These are phyloP conservation scores for Suillus plorans DNA, from an alignment of 768 basidiomycete genomes.

Conservation along the genomic window DNA sequence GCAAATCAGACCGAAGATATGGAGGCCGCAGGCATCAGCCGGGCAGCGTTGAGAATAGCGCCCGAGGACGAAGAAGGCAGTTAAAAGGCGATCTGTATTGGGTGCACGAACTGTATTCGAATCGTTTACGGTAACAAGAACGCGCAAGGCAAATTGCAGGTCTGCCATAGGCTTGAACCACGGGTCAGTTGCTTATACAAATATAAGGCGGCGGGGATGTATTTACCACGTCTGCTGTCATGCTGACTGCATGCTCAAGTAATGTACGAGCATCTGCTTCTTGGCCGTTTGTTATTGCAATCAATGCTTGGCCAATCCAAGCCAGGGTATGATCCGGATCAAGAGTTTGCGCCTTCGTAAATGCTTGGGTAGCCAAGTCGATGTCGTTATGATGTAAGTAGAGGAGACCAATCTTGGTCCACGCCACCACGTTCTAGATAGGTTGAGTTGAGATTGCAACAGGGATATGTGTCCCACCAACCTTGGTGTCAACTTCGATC, in stretches of 20 bases:
- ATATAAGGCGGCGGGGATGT: not conserved
- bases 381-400: slow-evolving; percentile 78
- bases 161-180: slow-evolving; percentile 72
- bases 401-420: slow-evolving; percentile 88
- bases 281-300: slow-evolving; percentile 62
- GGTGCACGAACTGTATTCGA: slow-evolving; percentile 18
- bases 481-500: slow-evolving; percentile 84
- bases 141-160: slow-evolving; percentile 65
- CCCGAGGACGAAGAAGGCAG: slow-evolving; percentile 78
- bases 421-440: slow-evolving; percentile 66
- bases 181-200: slow-evolving; percentile 12
- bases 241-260: slow-evolving; percentile 68
- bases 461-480: slow-evolving; percentile 29
- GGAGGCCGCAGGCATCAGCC: slow-evolving; percentile 70
- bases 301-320: slow-evolving; percentile 88
- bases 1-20: slow-evolving; percentile 82
- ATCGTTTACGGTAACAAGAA: slow-evolving; percentile 44
- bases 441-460: slow-evolving; percentile 3
- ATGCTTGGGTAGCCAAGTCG: slow-evolving; percentile 82
- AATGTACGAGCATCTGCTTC: slow-evolving; percentile 61
- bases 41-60: slow-evolving; percentile 72
- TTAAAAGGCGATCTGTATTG: slow-evolving; percentile 52
- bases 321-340: slow-evolving; percentile 88
- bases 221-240: slow-evolving; percentile 59
- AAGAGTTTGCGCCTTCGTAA: slow-evolving; percentile 84